Evolutionary conservation across 2,329 filamentous ascomycete genomes (phyloP).

Genomic region (Chaetomiaceae sp.): DNA sequence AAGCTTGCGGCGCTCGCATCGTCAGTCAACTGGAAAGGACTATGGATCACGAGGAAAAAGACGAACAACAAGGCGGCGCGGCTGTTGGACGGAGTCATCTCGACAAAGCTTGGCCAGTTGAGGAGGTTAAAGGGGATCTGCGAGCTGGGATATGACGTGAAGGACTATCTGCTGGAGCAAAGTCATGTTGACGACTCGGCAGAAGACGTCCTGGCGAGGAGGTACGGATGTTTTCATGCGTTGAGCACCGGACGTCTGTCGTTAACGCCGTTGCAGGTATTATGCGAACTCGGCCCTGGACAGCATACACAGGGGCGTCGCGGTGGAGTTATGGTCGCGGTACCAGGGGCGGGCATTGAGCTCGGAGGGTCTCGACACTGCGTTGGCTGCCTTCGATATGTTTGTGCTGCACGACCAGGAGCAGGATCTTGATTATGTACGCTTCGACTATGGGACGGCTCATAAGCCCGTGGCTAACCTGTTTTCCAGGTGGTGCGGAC

Average conservation of each 20-base stretch:
- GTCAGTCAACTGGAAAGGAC: constrained; percentile 67
- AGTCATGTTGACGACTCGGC: constrained; percentile 53
- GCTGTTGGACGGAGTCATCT: constrained; percentile 64
- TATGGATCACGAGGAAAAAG: constrained; percentile 56
- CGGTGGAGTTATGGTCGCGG: constrained; percentile 70
- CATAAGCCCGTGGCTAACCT: constrained; percentile 14
- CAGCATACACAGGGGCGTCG: constrained; percentile 74
- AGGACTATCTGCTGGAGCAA: constrained; percentile 73
- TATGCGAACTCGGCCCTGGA: constrained; percentile 71
- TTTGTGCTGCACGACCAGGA: constrained; percentile 72
- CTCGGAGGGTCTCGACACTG: constrained; percentile 56
- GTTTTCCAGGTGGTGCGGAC: constrained; percentile 29
- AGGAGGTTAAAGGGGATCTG: constrained; percentile 68
- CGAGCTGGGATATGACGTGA: constrained; percentile 75
- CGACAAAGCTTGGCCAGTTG: constrained; percentile 65
- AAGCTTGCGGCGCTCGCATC: constrained; percentile 52
- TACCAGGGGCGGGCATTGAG: constrained; percentile 39
- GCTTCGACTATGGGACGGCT: constrained; percentile 23
- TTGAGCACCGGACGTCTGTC: too few relatives aligned
- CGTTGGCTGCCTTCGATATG: constrained; percentile 80
- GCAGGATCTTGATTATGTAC: constrained; percentile 70
- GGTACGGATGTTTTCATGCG: constrained; percentile 37
- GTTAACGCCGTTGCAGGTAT: constrained; percentile 49
- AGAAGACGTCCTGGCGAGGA: constrained; percentile 73
- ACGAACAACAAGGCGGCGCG: constrained; percentile 49